phyloP scores from a whole-genome alignment of 2,329 filamentous ascomycete genomes.

The Penicillium sp. region DNA sequence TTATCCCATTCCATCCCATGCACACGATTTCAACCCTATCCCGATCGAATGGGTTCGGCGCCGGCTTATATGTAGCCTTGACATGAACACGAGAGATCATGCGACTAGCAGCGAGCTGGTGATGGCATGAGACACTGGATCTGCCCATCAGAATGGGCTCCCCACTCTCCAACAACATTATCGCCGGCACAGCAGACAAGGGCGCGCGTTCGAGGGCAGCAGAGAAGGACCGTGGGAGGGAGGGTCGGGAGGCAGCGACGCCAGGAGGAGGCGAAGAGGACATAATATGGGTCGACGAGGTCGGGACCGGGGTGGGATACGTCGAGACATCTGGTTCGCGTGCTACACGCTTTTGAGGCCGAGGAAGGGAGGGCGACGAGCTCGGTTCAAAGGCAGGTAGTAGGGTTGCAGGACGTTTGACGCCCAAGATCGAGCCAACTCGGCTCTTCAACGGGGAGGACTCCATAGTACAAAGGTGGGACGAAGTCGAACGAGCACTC shows the following conservation, averaged over 20 bases:
- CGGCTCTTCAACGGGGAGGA: conserved; percentile 40
- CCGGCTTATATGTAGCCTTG: conserved; percentile 76
- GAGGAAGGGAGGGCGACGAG: conserved; percentile 49
- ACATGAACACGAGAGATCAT: conserved; percentile 92
- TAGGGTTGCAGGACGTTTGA: conserved; percentile 49
- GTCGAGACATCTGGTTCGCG: conserved; percentile 51
- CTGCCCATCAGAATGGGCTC: conserved; percentile 83
- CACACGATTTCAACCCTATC: conserved; percentile 86
- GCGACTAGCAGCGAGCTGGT: conserved; percentile 87
- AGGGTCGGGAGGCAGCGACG: conserved; percentile 48
- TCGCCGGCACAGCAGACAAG: conserved; percentile 75
- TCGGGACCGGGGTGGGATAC: conserved; percentile 92
- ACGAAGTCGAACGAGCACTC: conserved; percentile 14
- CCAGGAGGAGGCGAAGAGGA: conserved; percentile 72
- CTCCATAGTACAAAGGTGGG: conserved; percentile 34
- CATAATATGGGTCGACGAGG: conserved; percentile 87
- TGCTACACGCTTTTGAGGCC: conserved; percentile 47
- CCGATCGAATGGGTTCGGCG: conserved; percentile 63
- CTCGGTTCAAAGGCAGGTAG: conserved; percentile 52
- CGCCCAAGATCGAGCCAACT: conserved; percentile 37
- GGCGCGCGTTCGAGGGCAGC: conserved; percentile 71
- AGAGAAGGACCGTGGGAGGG: conserved; percentile 62
- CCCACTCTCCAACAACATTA: conserved; percentile 77
- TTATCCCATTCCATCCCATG: conserved; percentile 93
- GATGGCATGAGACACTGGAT: conserved; percentile 92